A percentile compares a stretch with the other conserved stretches of the same genome.
Conservation (phyloP, 495 filamentous ascomycete genomes). For the Hyaloscypha hepaticicola region DNA sequence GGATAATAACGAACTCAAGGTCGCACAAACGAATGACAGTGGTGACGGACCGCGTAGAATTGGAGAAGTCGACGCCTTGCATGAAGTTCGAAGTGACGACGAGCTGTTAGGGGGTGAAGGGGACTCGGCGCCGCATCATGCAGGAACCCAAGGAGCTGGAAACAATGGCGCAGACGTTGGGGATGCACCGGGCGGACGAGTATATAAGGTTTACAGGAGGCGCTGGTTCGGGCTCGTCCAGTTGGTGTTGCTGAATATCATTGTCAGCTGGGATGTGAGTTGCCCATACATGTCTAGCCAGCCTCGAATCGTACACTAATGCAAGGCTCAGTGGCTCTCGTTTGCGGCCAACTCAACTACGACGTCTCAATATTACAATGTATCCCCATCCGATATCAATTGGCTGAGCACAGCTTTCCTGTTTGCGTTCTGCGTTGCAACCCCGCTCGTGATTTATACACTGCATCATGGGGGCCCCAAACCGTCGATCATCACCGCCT, state of each 20-base stretch:
- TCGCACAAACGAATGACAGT: conserved; percentile 21
- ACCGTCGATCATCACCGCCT: conserved; percentile 69
- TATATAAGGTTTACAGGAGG: conserved; percentile 81
- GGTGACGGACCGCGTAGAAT: conserved; percentile 3
- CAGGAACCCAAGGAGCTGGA: not conserved
- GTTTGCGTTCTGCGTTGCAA: conserved; percentile 75
- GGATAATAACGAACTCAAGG: conserved; percentile 18
- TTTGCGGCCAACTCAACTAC: conserved; percentile 82
- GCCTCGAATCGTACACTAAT: not conserved
- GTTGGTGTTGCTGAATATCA: conserved; percentile 83
- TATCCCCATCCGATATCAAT: conserved; percentile 77
- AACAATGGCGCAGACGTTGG: not conserved
- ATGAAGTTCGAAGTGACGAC: conserved; percentile 28
- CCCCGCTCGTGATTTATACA: conserved; percentile 73
- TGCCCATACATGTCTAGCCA: not conserved
- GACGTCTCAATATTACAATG: conserved; percentile 71
- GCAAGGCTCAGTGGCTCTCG: conserved; percentile 74
- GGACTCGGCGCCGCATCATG: not conserved
- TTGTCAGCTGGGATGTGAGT: conserved; percentile 94
- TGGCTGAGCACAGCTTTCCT: conserved; percentile 88
- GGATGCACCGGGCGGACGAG: conserved; percentile 9
- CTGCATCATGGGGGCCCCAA: conserved; percentile 80
- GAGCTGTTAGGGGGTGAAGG: conserved; percentile 20
- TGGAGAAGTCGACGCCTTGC: conserved; percentile 25
- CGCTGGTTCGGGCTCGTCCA: conserved; percentile 86